Percentiles rank a stretch among this genome's conserved stretches.
Evolutionary conservation across 352 stramenopile species (phyloP).

Genomic region (Phytophthora tentaculata): DNA sequence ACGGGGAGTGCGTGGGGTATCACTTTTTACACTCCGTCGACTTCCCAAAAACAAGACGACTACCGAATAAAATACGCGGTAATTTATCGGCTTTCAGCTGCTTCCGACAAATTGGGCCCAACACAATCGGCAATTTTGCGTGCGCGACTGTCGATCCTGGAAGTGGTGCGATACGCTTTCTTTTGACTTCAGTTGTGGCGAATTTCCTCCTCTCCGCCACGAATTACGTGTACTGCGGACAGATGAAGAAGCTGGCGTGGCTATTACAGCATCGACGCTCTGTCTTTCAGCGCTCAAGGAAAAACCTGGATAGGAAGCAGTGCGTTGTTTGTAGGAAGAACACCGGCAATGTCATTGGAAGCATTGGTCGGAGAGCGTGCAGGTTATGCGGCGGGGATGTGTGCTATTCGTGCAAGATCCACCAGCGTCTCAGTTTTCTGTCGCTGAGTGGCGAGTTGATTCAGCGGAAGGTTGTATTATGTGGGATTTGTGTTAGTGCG

Average conservation of each 20-base stretch:
- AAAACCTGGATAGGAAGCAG: not conserved
- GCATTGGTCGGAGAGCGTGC: slow-evolving; percentile 29
- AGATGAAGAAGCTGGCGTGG: slow-evolving; percentile 66
- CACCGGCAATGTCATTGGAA: slow-evolving; percentile 23
- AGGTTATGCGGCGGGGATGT: slow-evolving; percentile 36
- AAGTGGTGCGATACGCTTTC: slow-evolving; percentile 34
- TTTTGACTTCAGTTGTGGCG: slow-evolving; percentile 28
- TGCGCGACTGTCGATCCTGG: slow-evolving; percentile 29
- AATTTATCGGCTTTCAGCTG: slow-evolving; percentile 47
- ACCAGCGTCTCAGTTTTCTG: slow-evolving; percentile 46
- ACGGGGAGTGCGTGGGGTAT: slow-evolving; percentile 9
- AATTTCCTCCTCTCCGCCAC: slow-evolving; percentile 39
- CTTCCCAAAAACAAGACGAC: slow-evolving; percentile 36
- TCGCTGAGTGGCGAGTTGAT: slow-evolving; percentile 28
- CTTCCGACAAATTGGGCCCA: slow-evolving; percentile 42
- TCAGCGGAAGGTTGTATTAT: slow-evolving; percentile 45
- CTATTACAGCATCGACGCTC: slow-evolving; percentile 23
- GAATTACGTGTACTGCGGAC: slow-evolving; percentile 48
- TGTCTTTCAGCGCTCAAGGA: slow-evolving; percentile 4
- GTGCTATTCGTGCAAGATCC: slow-evolving; percentile 42
- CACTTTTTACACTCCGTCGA: slow-evolving; percentile 37
- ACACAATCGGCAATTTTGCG: slow-evolving; percentile 45
- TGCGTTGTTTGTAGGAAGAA: slow-evolving; percentile 38
- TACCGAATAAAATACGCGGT: slow-evolving; percentile 36
- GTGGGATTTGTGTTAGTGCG: slow-evolving; percentile 42